Evolutionary conservation across 2,329 filamentous ascomycete species (phyloP).

Genomic region (Golovinomyces cichoracearum): DNA sequence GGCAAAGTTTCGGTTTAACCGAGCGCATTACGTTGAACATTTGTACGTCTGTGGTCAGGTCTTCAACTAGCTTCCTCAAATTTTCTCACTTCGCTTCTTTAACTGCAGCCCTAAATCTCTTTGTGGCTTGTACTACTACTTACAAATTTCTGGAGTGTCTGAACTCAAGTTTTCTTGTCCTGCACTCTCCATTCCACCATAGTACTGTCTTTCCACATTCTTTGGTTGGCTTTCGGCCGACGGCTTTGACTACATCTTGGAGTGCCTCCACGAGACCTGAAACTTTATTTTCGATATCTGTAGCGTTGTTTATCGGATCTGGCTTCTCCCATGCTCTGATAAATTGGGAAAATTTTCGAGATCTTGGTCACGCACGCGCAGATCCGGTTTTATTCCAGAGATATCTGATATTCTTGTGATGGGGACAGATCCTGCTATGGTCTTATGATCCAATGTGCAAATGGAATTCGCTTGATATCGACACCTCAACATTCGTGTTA

Average conservation of each 20-base stretch:
- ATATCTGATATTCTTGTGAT: background rate
- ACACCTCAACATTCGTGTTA: background rate
- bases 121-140: background rate
- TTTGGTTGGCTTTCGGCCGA: too few relatives aligned
- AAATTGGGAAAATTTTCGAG: background rate
- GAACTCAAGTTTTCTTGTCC: too few relatives aligned
- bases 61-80: background rate
- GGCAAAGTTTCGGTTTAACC: too few relatives aligned
- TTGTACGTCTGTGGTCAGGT: background rate
- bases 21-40: background rate
- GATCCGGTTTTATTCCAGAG: background rate
- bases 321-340: background rate
- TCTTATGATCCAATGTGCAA: background rate
- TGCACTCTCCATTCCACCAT: too few relatives aligned
- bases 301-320: background rate
- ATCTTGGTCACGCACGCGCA: background rate
- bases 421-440: background rate
- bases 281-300: background rate
- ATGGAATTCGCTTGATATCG: background rate
- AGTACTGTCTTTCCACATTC: background rate
- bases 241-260: too few relatives aligned
- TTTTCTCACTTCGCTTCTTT: background rate
- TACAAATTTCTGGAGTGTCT: background rate
- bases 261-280: too few relatives aligned
- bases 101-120: background rate